phyloP scores from a whole-genome alignment of 805 yeast species.

The Myxozyma geophila region DNA sequence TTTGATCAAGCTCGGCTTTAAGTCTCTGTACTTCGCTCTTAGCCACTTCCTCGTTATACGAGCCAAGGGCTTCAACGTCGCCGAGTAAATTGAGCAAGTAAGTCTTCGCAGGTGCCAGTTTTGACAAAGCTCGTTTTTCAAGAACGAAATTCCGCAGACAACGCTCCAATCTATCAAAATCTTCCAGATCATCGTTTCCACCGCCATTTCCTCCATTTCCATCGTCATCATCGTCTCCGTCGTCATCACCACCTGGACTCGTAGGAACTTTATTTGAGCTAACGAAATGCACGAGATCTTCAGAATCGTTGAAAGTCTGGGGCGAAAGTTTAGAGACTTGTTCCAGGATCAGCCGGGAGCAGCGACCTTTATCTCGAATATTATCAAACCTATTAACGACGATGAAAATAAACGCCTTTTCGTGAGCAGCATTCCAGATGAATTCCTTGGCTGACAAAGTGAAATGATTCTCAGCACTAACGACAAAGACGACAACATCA shows the following conservation, averaged over 20 bases:
- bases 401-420: conserved; percentile 87
- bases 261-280: conserved; percentile 61
- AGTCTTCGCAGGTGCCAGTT: conserved; percentile 90
- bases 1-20: conserved; percentile 54
- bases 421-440: conserved; percentile 85
- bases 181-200: conserved; percentile 38
- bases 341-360: conserved; percentile 74
- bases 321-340: conserved; percentile 88
- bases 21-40: conserved; percentile 55
- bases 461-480: conserved; percentile 93
- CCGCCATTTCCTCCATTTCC: conserved; percentile 39
- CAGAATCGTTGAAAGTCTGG: conserved; percentile 83
- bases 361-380: conserved; percentile 78
- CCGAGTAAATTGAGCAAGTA: conserved; percentile 69
- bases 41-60: conserved; percentile 63
- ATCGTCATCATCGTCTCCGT: conserved; percentile 41
- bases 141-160: conserved; percentile 82
- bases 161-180: conserved; percentile 83
- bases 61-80: conserved; percentile 67
- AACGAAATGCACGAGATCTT: conserved; percentile 93
- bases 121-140: conserved; percentile 86
- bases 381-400: conserved; percentile 92
- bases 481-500: conserved; percentile 93
- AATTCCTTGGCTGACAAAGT: conserved; percentile 94
- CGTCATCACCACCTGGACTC: conserved; percentile 46